Evolutionary conservation across 2,329 filamentous ascomycete species (phyloP), one percentile per base, ranked within the genome.

Genomic region (Claviceps fusiformis): DNA sequence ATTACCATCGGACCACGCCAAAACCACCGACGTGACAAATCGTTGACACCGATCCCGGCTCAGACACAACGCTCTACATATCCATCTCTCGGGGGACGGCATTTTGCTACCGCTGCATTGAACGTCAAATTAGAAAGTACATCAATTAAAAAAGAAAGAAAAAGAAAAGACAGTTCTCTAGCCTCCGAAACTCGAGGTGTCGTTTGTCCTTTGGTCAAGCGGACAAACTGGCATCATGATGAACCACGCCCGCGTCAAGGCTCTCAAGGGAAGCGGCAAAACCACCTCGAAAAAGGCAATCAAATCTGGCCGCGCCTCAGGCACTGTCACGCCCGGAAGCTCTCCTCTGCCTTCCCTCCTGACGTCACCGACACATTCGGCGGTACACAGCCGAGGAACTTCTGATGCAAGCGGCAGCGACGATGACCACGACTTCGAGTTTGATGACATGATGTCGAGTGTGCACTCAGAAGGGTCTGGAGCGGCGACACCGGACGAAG

Each of bases 261-360:
- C 81, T 52, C 79, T 88, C 56, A 73, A 77, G 58, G 83, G 85
- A 70, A 83, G 81, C 71, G 79, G 80, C 66, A 89, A 89, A 73
- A 89, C 85, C 17, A 71, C 81, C 39, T 89, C 86, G 50, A 78
- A 77, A 63, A 89, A 88, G 68, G 82, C 83, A 27, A 74, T 75
- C 46, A 77, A 78, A 58, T 78, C 76, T 3, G 76, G 77, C n/a
- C 73, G 77, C 35, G 76, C 75, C n/a, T 85, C 81, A 5, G 77
- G 76, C 55, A 73, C 71, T 49, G 73, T 72, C 56, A 85, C 83
- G 1, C 78, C 79, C 39, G 73, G 76, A 55, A 74, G 73, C 37
- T 86, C 82, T 17, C 81, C 82, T 47, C 73, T 73, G 33, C 75
- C 72, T 59, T 86, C 83, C 6, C 74, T 79, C 6, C 67, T 74